These are phyloP conservation scores for Neocallimastix lanati DNA, from an alignment of 192 early-diverging fungal species.

Conservation along the genomic window DNA sequence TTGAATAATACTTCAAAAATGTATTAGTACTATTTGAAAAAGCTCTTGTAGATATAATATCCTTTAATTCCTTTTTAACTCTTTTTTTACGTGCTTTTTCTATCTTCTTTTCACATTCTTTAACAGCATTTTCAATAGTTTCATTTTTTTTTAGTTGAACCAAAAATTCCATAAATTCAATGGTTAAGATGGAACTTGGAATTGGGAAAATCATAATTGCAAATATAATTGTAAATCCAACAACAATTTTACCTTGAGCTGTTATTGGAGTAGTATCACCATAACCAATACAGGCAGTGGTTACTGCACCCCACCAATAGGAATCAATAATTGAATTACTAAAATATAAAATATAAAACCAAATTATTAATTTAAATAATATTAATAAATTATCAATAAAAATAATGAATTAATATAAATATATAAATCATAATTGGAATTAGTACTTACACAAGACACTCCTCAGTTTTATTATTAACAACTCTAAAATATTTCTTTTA, in stretches of 20 bases:
- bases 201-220: background rate
- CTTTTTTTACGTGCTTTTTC: background rate
- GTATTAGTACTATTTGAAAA: background rate
- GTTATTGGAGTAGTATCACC: background rate
- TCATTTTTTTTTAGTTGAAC: background rate
- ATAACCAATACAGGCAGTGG: background rate
- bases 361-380: too few relatives aligned
- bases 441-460: too few relatives aligned
- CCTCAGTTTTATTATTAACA: too few relatives aligned
- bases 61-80: background rate
- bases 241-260: background rate
- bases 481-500: too few relatives aligned
- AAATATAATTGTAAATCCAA: background rate
- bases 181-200: background rate
- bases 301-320: background rate
- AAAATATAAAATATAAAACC: background rate
- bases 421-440: too few relatives aligned
- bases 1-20: background rate
- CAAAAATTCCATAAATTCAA: background rate
- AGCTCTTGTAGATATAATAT: background rate
- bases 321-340: background rate
- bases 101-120: background rate
- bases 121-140: background rate
- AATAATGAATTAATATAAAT: too few relatives aligned
- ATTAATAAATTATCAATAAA: too few relatives aligned